These are phyloP conservation scores for Monosporascus ibericus DNA, from an alignment of 2,329 filamentous ascomycete species.

Conservation along the genomic window DNA sequence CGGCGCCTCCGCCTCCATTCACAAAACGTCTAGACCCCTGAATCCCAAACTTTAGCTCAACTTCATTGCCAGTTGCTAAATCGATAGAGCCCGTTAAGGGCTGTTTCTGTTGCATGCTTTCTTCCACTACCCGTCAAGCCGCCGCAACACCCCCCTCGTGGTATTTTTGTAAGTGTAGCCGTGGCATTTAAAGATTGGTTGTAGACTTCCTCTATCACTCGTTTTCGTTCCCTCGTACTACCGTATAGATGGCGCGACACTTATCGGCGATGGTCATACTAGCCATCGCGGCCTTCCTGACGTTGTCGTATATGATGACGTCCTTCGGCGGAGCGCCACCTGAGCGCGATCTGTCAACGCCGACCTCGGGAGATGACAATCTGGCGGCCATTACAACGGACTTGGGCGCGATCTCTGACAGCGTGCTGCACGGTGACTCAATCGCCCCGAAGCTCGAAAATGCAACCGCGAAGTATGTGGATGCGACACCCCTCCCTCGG, in stretches of 20 bases:
- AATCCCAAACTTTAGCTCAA: no score
- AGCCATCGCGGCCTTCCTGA: conserved; percentile 48
- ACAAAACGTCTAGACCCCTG: neutral
- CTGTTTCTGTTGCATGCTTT: neutral
- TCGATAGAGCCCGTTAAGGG: neutral
- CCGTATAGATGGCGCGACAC: conserved; percentile 44
- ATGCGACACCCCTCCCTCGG: conserved; percentile 5
- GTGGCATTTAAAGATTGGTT: neutral
- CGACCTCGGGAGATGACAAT: conserved; percentile 18
- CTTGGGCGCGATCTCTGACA: conserved; percentile 36
- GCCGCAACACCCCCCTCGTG: neutral
- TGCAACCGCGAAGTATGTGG: conserved; percentile 65
- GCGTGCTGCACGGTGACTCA: conserved; percentile 57
- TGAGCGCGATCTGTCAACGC: conserved; percentile 12
- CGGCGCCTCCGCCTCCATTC: no score
- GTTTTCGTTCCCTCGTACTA: neutral
- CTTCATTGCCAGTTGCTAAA: no score
- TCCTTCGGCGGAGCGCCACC: conserved; percentile 34
- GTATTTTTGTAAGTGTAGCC: neutral
- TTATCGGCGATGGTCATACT: conserved; percentile 48
- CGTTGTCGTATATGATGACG: conserved; percentile 50
- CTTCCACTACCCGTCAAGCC: neutral
- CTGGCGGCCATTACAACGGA: conserved; percentile 26
- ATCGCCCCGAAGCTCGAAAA: conserved; percentile 81
- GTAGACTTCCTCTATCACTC: neutral